These are phyloP conservation scores for Neurospora sp. DNA, from an alignment of 495 filamentous ascomycete species.

Conservation along the genomic window DNA sequence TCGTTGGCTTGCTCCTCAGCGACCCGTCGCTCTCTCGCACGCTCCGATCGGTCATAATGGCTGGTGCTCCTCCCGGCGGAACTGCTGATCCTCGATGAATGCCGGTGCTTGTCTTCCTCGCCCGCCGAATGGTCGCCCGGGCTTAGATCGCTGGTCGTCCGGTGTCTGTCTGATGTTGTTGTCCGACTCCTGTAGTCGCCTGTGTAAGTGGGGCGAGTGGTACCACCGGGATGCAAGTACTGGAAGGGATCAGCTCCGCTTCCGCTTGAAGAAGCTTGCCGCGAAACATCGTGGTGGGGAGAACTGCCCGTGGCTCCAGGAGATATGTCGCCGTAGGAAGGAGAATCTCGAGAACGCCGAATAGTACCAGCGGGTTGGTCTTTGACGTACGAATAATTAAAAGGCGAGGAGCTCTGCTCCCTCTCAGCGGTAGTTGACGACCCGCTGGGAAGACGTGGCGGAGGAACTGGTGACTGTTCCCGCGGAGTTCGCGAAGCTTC, in stretches of 20 bases:
- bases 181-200: not conserved
- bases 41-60: not conserved
- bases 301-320: not conserved
- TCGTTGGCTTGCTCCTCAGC: not conserved
- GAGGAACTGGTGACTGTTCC: conserved; percentile 24
- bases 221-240: not conserved
- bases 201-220: not conserved
- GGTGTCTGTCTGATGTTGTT: not conserved
- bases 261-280: not conserved
- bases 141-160: not conserved
- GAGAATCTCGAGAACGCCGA: not conserved
- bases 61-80: not conserved
- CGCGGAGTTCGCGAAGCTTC: conserved; percentile 21
- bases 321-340: not conserved
- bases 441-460: conserved; percentile 15
- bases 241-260: not conserved
- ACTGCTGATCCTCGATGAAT: not conserved
- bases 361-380: not conserved
- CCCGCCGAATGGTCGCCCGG: not conserved
- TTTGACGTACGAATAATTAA: conserved; percentile 32
- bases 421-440: conserved; percentile 9
- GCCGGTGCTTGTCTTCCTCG: not conserved
- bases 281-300: not conserved
- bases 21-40: not conserved
- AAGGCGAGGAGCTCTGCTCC: conserved; percentile 28